Conservation (phyloP, 2,329 filamentous ascomycete genomes). For the Fusarium caatingaense region DNA sequence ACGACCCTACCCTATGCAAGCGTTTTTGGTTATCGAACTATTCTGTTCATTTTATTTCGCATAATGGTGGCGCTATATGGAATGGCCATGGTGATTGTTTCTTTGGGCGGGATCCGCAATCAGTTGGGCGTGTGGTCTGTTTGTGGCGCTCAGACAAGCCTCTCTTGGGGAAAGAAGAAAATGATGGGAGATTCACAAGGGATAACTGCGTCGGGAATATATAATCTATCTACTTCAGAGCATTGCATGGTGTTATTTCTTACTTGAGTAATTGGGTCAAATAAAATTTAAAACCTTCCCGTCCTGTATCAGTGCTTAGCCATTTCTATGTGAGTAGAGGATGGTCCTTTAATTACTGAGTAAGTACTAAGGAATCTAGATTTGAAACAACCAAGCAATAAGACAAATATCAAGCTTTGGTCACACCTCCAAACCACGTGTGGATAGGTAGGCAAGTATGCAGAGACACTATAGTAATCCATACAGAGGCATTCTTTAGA, state of each 20-base stretch:
- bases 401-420: neutral
- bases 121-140: slow-evolving; percentile 16
- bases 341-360: neutral
- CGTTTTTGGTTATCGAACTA: slow-evolving; percentile 3
- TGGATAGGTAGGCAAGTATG: neutral
- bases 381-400: neutral
- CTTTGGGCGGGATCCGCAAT: slow-evolving; percentile 9
- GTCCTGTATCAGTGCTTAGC: neutral
- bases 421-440: neutral
- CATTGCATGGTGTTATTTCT: slow-evolving; percentile 16
- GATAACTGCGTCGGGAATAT: neutral
- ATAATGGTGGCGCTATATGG: slow-evolving; percentile 31
- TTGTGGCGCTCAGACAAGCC: slow-evolving; percentile 41
- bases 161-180: slow-evolving; percentile 18
- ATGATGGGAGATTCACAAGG: slow-evolving; percentile 16
- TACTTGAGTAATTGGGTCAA: slow-evolving; percentile 5
- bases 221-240: neutral
- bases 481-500: neutral
- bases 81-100: slow-evolving; percentile 22
- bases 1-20: slow-evolving; percentile 3
- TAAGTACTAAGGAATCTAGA: neutral
- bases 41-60: slow-evolving; percentile 23
- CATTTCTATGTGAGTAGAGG: neutral
- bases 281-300: neutral
- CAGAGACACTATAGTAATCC: neutral